Conservation (phyloP, 2,329 filamentous ascomycete species). For the Graphilbum sp. region DNA sequence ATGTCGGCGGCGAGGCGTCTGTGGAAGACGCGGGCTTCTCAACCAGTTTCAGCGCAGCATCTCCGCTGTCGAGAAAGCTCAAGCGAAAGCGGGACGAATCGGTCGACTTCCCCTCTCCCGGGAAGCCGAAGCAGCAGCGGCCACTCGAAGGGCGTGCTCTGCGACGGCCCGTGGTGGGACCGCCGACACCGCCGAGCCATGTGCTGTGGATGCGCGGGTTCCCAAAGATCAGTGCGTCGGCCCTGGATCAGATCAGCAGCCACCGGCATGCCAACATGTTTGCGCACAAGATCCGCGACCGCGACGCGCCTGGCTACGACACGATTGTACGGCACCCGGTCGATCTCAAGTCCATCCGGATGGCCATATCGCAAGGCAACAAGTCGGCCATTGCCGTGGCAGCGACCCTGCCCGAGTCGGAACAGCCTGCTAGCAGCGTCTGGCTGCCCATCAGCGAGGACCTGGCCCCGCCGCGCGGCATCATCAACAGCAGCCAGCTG, state of each 20-base stretch:
- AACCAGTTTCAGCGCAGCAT: too few relatives aligned
- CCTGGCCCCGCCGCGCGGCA: slow-evolving; percentile 68
- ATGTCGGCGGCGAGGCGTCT: slow-evolving; percentile 16
- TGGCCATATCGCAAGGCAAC: slow-evolving; percentile 58
- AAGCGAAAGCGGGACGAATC: slow-evolving; percentile 44
- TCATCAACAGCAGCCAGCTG: slow-evolving; percentile 84
- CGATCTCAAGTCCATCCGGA: slow-evolving; percentile 62
- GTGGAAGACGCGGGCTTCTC: slow-evolving; percentile 5
- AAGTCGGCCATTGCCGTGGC: slow-evolving; percentile 39
- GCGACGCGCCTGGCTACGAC: slow-evolving; percentile 60
- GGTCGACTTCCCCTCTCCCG: slow-evolving; percentile 13
- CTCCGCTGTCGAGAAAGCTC: too few relatives aligned
- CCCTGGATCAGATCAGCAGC: slow-evolving; percentile 60
- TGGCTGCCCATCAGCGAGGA: slow-evolving; percentile 59
- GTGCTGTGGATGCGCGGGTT: slow-evolving; percentile 65
- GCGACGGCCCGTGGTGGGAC: slow-evolving; percentile 14
- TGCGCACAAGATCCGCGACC: slow-evolving; percentile 56
- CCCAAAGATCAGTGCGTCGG: slow-evolving; percentile 53
- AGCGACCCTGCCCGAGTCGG: slow-evolving; percentile 42
- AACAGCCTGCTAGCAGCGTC: slow-evolving; percentile 34
- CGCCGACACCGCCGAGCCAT: slow-evolving; percentile 40
- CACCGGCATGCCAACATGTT: slow-evolving; percentile 71
- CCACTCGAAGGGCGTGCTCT: slow-evolving; percentile 13
- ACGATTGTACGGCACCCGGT: slow-evolving; percentile 59
- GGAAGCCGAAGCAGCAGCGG: slow-evolving; percentile 21